phyloP scores from a whole-genome alignment of 2,329 filamentous ascomycete genomes.

The Graphilbum fragrans region DNA sequence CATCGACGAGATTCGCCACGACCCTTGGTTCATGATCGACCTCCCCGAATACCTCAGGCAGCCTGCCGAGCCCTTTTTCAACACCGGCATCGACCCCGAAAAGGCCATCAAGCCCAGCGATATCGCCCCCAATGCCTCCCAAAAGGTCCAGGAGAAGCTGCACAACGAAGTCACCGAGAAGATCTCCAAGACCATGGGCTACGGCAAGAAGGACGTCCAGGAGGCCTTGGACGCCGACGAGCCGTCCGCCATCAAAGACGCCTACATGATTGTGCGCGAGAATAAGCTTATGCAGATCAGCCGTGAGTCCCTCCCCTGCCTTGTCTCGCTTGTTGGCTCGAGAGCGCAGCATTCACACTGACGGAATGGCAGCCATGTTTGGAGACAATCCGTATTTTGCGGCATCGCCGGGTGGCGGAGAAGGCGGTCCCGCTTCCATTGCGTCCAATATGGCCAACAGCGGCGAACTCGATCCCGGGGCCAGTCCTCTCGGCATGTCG shows the following conservation, averaged over 20 bases:
- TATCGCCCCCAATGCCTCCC: conserved; percentile 67
- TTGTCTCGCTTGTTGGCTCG: conserved; percentile 13
- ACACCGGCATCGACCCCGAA: conserved; percentile 87
- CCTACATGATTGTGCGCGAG: conserved; percentile 93
- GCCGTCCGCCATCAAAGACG: conserved; percentile 96
- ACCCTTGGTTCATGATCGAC: conserved; percentile 87
- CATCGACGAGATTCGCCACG: conserved; percentile 82
- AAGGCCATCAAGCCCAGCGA: conserved; percentile 77
- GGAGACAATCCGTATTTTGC: conserved; percentile 29
- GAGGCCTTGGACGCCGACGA: conserved; percentile 86
- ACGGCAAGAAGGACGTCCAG: conserved; percentile 87
- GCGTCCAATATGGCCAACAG: conserved; percentile 29
- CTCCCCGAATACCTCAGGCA: conserved; percentile 78
- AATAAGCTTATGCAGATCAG: conserved; percentile 95
- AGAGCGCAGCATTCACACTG: conserved; percentile 11
- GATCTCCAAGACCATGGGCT: conserved; percentile 96
- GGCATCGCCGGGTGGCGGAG: conserved; percentile 32
- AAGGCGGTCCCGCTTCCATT: conserved; percentile 44
- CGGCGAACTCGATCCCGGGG: conserved; percentile 21
- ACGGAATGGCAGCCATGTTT: conserved; percentile 30
- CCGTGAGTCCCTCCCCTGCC: conserved; percentile 47
- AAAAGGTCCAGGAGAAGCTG: conserved; percentile 74
- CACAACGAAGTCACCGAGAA: conserved; percentile 90
- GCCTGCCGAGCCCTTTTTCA: conserved; percentile 82
- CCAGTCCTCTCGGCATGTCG: conserved; percentile 41